Conservation (phyloP, 768 basidiomycete genomes). For the Scleroderma citrinum region DNA sequence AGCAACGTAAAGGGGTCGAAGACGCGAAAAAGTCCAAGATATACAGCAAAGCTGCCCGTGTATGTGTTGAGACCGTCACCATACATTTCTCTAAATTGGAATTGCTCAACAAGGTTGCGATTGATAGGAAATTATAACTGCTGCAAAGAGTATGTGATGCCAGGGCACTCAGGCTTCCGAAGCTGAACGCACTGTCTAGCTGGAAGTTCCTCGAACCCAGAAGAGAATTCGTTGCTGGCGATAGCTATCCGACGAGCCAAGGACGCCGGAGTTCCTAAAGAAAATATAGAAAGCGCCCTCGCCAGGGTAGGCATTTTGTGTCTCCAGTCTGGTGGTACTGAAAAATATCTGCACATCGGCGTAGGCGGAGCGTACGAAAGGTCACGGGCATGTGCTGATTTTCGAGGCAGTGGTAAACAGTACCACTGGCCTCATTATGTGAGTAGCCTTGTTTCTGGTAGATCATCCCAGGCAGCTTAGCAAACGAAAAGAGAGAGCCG, state of each 20-base stretch:
- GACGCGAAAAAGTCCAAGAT: constrained; percentile 54
- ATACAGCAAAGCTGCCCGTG: constrained; percentile 51
- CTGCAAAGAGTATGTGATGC: constrained; percentile 47
- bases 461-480: background rate
- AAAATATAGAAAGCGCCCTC: constrained; percentile 61
- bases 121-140: constrained; percentile 53
- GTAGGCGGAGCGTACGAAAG: constrained; percentile 47
- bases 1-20: constrained; percentile 60
- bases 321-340: background rate
- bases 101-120: too few relatives aligned
- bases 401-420: constrained; percentile 60
- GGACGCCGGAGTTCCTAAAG: constrained; percentile 57
- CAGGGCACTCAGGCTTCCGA: background rate
- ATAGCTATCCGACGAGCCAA: constrained; percentile 50
- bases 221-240: constrained; percentile 48
- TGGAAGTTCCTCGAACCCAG: constrained; percentile 52
- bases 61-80: constrained; percentile 26
- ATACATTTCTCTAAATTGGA: background rate
- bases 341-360: constrained; percentile 4
- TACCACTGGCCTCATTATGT: constrained; percentile 62
- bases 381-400: constrained; percentile 41
- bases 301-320: constrained; percentile 36
- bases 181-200: constrained; percentile 27
- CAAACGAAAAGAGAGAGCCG: constrained; percentile 44
- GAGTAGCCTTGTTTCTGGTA: constrained; percentile 20